Conservation (phyloP, 1,139 yeast species). For the Hyphopichia burtonii region DNA sequence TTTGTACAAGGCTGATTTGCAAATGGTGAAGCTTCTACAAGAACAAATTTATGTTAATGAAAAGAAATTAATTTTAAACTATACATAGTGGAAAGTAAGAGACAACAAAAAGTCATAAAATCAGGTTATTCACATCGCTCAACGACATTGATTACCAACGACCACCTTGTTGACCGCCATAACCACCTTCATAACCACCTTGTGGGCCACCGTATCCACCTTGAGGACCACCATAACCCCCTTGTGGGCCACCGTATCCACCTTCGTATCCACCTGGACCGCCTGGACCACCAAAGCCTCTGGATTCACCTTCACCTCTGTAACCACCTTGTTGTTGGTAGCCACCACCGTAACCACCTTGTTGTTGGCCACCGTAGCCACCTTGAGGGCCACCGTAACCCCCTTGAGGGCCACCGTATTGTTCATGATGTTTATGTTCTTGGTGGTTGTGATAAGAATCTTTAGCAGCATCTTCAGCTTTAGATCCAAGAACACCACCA, state of each 20-base stretch:
- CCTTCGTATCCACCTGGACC: constrained; percentile 1
- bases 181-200: constrained; percentile 1
- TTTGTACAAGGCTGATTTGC: no score
- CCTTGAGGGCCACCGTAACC: no score
- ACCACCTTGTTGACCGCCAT: constrained; percentile 1
- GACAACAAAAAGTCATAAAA: no score
- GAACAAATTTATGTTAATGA: no score
- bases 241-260: constrained; percentile 1
- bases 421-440: no score
- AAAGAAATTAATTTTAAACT: no score
- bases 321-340: background rate
- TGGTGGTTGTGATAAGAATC: constrained; percentile 11
- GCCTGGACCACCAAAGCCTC: background rate
- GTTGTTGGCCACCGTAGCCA: constrained; percentile 11
- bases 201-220: constrained; percentile 1
- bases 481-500: constrained; percentile 61
- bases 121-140: no score
- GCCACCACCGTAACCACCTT: constrained; percentile 2
- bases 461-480: constrained; percentile 44
- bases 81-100: no score
- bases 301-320: background rate
- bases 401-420: no score
- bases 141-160: background rate
- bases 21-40: no score
- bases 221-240: constrained; percentile 1